Percentiles rank a stretch among this genome's conserved stretches.
phyloP scores from a whole-genome alignment of 1,139 yeast species.

The Debaryomyces subglobosus region DNA sequence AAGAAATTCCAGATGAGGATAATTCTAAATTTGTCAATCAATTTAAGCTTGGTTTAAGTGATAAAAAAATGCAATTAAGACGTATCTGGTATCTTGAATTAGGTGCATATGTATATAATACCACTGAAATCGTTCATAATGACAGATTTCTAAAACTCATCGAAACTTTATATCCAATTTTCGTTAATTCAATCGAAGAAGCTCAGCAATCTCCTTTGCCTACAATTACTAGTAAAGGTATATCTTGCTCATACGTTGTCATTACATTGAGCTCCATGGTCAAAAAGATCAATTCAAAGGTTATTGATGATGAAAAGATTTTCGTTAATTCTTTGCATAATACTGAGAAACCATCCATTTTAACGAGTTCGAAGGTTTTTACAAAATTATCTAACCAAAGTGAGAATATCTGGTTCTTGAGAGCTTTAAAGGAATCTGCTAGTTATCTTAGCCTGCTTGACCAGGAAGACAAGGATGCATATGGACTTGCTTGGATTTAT shows the following conservation, averaged over 20 bases:
- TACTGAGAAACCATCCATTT: slow-evolving; percentile 46
- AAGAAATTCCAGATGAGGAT: slow-evolving; percentile 15
- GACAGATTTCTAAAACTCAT: slow-evolving; percentile 14
- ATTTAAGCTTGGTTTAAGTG: slow-evolving; percentile 61
- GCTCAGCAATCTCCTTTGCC: slow-evolving; percentile 53
- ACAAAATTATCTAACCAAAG: slow-evolving; percentile 46
- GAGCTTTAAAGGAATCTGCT: slow-evolving; percentile 37
- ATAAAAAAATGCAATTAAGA: slow-evolving; percentile 63
- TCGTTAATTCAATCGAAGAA: slow-evolving; percentile 43
- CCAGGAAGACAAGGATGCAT: slow-evolving; percentile 14
- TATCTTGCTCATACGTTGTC: slow-evolving; percentile 51
- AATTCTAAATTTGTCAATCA: slow-evolving; percentile 25
- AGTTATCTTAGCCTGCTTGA: slow-evolving; percentile 11
- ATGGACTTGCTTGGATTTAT: slow-evolving; percentile 47
- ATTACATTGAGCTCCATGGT: slow-evolving; percentile 20
- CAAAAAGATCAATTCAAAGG: background rate
- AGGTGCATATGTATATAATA: slow-evolving; percentile 30
- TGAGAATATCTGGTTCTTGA: slow-evolving; percentile 57
- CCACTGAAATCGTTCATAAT: slow-evolving; percentile 2
- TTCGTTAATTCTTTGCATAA: slow-evolving; percentile 28
- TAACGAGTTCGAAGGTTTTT: slow-evolving; percentile 49
- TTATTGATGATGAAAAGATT: slow-evolving; percentile 18
- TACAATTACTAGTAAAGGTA: slow-evolving; percentile 49
- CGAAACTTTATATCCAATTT: slow-evolving; percentile 30
- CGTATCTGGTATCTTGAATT: slow-evolving; percentile 68